Base-by-base conservation (phyloP, 2,329 filamentous ascomycete genomes). In the Cytospora paraplurivora region DNA sequence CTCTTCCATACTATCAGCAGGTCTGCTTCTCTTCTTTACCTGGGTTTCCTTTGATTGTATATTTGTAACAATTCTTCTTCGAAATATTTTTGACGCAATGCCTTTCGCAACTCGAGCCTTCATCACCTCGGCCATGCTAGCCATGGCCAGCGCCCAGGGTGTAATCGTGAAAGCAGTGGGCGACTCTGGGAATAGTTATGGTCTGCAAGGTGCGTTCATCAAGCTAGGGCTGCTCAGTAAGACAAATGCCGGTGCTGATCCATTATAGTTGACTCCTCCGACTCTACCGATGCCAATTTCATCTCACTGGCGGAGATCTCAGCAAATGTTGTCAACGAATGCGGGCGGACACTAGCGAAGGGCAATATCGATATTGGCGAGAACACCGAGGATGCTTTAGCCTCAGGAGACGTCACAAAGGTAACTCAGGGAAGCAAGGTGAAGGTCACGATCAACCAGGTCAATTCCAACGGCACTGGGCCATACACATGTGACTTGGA, bases 361-460 rank as follows among this genome's bases (percentile, higher is more conserved):
- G 86, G 86, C 44, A 83, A 81, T 74, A 88, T 88, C 68, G 82
- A 87, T 62, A 78, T 87, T 63, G 80, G 80, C 32, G 79, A 82
- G 71, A 78, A 79, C 66, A 82, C 79, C 0, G 80, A 84, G 71
- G 79, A 80, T 60, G 79, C 79, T 6, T 66, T 84, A 4, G 72
- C 77, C 10, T 78, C 76, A 7, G 65, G 68, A 0, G 69, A 74
- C 4, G 78, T 85, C 6, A 84, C 82, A 1, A 74, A 79, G 62
- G 81, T 84, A 55, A 72, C 76, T 65, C 68, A 73, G 7, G 81
- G 82, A n/a, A 75, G 76, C 47, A 67, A 73, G 41, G 44, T 85
- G 27, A 75, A 71, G 15, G 76, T 81, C 47, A 79, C 76, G 19
- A 74, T 81, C 55, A 79, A 82, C 66, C 80, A 83, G 67, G 77